Evolutionary conservation across 2,329 filamentous ascomycete species (phyloP).

Genomic region (Gliomastix tumulicola): DNA sequence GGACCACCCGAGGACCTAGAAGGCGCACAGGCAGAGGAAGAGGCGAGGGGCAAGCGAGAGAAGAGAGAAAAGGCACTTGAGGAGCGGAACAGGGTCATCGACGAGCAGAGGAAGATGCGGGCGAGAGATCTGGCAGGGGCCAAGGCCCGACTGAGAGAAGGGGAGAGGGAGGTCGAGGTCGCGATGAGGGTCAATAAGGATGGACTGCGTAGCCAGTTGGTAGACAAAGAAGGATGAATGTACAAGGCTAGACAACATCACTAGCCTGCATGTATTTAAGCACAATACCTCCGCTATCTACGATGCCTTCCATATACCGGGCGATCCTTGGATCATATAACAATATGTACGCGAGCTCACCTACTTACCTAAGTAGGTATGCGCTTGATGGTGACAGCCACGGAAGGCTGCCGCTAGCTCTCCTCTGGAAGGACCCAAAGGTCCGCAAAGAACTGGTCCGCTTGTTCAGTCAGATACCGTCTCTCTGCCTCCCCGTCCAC

Average conservation of each 20-base stretch:
- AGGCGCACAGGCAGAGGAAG: conserved; percentile 41
- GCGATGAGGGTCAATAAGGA: conserved; percentile 64
- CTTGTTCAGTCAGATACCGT: not conserved
- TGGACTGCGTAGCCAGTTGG: conserved; percentile 56
- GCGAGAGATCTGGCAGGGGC: conserved; percentile 52
- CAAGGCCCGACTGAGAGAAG: conserved; percentile 55
- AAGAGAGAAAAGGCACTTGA: conserved; percentile 61
- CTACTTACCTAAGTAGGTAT: too few relatives aligned
- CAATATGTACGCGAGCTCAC: too few relatives aligned
- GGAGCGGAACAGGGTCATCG: conserved; percentile 55
- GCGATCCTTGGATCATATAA: too few relatives aligned
- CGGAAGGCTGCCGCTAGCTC: too few relatives aligned
- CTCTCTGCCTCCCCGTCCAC: not conserved
- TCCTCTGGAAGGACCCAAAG: too few relatives aligned
- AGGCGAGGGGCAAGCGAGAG: conserved; percentile 41
- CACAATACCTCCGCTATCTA: too few relatives aligned
- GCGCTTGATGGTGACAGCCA: too few relatives aligned
- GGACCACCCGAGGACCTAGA: conserved; percentile 38
- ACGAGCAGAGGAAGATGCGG: conserved; percentile 55
- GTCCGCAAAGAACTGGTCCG: conserved; percentile 1
- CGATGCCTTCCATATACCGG: too few relatives aligned
- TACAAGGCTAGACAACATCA: too few relatives aligned
- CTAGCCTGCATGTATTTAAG: too few relatives aligned
- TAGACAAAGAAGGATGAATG: too few relatives aligned
- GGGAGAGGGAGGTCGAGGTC: conserved; percentile 59